phyloP scores from a whole-genome alignment of 371 early-diverging fungal species.

The Apophysomyces elegans region DNA sequence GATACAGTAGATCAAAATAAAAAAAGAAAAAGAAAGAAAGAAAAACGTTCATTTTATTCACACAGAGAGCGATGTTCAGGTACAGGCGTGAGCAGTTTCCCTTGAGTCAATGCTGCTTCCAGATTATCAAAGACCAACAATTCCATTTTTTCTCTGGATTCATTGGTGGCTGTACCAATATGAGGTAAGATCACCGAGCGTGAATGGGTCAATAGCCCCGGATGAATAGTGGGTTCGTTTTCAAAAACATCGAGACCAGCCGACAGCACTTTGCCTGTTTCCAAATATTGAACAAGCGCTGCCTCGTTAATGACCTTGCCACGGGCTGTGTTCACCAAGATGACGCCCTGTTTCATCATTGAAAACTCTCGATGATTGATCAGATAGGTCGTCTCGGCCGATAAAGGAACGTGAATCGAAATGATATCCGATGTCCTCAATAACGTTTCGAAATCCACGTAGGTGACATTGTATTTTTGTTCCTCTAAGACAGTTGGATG shows the following conservation, averaged over 20 bases:
- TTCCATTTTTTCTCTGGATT: slow-evolving; percentile 51
- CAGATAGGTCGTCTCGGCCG: slow-evolving; percentile 52
- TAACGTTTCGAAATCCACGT: slow-evolving; percentile 58
- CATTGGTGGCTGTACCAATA: slow-evolving; percentile 50
- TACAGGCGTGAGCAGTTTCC: slow-evolving; percentile 43
- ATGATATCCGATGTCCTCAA: slow-evolving; percentile 59
- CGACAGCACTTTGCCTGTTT: slow-evolving; percentile 56
- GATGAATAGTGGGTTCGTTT: slow-evolving; percentile 48
- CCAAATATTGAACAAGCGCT: slow-evolving; percentile 57
- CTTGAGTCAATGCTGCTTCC: slow-evolving; percentile 31
- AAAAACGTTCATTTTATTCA: not conserved
- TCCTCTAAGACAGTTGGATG: slow-evolving; percentile 25
- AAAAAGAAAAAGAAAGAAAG: not conserved
- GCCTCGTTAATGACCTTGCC: slow-evolving; percentile 62
- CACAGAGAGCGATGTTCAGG: slow-evolving; percentile 35
- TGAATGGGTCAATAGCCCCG: slow-evolving; percentile 49
- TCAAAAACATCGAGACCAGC: slow-evolving; percentile 70
- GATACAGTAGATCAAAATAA: not conserved
- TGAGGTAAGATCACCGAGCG: slow-evolving; percentile 47
- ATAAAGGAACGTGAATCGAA: slow-evolving; percentile 61
- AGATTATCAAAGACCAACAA: slow-evolving; percentile 42
- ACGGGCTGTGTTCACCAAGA: slow-evolving; percentile 65
- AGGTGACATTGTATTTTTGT: slow-evolving; percentile 37
- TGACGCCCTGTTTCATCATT: slow-evolving; percentile 57
- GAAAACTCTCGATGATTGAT: slow-evolving; percentile 49